A percentile compares a stretch with the other conserved stretches of the same genome.
phyloP scores from a whole-genome alignment of 495 filamentous ascomycete species.

The Aspergillus bertholletiae region DNA sequence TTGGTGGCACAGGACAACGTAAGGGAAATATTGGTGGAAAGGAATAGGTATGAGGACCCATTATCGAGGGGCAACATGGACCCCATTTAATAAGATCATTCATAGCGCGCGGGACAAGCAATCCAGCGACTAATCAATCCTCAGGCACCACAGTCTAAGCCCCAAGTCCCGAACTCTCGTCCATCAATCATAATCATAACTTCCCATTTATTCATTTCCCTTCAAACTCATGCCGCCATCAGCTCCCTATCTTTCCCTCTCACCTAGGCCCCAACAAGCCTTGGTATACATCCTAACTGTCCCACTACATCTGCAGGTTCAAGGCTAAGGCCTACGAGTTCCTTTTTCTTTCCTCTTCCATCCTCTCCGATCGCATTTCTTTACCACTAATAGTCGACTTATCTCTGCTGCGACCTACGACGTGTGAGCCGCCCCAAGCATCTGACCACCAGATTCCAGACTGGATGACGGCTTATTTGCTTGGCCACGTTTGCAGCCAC shows the following conservation, averaged over 20 bases:
- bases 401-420: slow-evolving; percentile 14
- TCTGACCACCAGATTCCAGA: neutral
- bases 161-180: neutral
- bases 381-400: neutral
- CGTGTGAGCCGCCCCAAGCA: neutral
- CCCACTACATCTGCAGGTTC: neutral
- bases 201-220: neutral
- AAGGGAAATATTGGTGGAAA: neutral
- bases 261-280: neutral
- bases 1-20: neutral
- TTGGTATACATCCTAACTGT: neutral
- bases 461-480: slow-evolving; percentile 24
- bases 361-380: neutral
- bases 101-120: slow-evolving; percentile 2
- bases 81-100: slow-evolving; percentile 1
- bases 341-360: neutral
- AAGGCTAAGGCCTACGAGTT: neutral
- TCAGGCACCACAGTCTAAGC: slow-evolving; percentile 2
- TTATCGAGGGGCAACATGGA: neutral
- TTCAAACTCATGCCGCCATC: neutral
- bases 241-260: neutral
- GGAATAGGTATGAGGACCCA: neutral
- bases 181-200: neutral
- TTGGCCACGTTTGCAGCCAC: slow-evolving; percentile 8
- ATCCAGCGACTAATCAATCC: slow-evolving; percentile 1